Base-by-base conservation (phyloP, 2,329 filamentous ascomycete genomes). In the Calonectria pseudoreteaudii region DNA sequence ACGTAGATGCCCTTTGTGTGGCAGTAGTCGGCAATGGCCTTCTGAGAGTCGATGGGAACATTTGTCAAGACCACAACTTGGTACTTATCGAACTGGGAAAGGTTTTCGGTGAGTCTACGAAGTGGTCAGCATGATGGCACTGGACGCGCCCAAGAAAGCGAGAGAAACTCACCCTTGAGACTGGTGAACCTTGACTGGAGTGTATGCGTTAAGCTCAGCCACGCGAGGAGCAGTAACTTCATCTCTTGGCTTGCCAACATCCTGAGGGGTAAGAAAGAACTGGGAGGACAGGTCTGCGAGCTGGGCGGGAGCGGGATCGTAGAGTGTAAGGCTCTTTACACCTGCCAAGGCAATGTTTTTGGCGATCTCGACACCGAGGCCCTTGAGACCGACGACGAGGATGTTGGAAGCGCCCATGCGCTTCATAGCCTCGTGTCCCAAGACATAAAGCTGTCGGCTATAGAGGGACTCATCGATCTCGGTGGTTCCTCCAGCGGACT, bases 331-430 rank as follows among this genome's bases (percentile, higher is more conserved):
- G 82, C 96, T 98, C 90, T 99, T 99, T 86, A 99, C 97, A 84
- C 97, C 97, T 80, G 97, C 97, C 80, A 99, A 93, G 74, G 97
- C 97, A 82, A 99, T 95, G 82, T 99, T 99, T 91, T 99, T 99
- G 82, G 97, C 96, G 81, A 99, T 97, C 87, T 99, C 97, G 70
- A 98, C 96, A 88, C 97, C 97, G 50, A 99, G 91, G 66, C 97
- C 97, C 85, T 97, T 96, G 79, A 98, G 88, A 77, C 97, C 97
- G 75, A 96, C 94, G 71, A 99, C 90, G 68, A 99, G 94, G 74
- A 99, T 91, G 83, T 98, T 97, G 70, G 97, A 98, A 75, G 95
- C 94, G 82, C 96, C 92, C 97, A 99, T 99, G 82, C 97, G 95
- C 90, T 98, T 98, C 97, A 99, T 99, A 78, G 97, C 97, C 85